A percentile compares a stretch with the other conserved stretches of the same genome.
phyloP scores from a whole-genome alignment of 2,329 filamentous ascomycete species.

The Orbilia quercus region DNA sequence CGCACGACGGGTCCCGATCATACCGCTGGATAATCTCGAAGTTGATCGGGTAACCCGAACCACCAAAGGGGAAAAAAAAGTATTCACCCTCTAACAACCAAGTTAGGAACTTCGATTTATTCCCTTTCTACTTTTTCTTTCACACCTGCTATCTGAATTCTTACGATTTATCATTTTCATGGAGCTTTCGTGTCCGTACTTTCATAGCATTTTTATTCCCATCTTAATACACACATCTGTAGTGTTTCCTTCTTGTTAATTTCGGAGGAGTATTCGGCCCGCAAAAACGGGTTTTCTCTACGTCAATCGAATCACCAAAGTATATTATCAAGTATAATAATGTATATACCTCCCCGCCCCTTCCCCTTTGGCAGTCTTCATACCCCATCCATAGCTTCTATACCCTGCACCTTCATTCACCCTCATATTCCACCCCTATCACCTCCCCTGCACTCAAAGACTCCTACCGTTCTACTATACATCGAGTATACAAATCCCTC shows the following conservation, averaged over 20 bases:
- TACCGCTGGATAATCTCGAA: neutral
- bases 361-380: too few relatives aligned
- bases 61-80: too few relatives aligned
- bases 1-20: neutral
- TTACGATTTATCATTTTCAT: conserved; percentile 16
- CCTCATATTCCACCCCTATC: too few relatives aligned
- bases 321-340: too few relatives aligned
- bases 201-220: conserved; percentile 11
- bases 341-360: too few relatives aligned
- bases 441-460: neutral
- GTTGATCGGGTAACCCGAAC: neutral
- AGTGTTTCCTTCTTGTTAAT: neutral
- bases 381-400: too few relatives aligned
- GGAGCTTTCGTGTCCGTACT: conserved; percentile 1
- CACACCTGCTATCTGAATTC: neutral
- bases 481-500: too few relatives aligned
- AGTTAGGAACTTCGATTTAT: neutral
- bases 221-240: neutral
- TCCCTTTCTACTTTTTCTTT: neutral
- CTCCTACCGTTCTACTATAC: neutral
- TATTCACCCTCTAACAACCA: too few relatives aligned
- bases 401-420: too few relatives aligned
- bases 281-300: too few relatives aligned
- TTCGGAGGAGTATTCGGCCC: too few relatives aligned
- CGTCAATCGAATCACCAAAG: too few relatives aligned